Conservation (phyloP, 148 eudicot species). For the Mesembryanthemum crystallinum region DNA sequence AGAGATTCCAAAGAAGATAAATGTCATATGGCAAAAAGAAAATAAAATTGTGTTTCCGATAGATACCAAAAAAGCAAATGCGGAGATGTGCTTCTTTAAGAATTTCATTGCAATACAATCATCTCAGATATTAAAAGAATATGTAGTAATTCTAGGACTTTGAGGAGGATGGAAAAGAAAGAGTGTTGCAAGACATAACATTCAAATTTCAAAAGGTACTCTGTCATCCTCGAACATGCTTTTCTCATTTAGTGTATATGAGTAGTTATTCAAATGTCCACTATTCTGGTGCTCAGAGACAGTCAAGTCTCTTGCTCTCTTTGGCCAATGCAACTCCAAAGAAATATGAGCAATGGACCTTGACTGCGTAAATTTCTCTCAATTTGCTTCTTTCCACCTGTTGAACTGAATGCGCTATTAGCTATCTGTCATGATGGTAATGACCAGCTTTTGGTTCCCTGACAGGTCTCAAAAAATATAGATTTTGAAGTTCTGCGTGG, state of each 20-base stretch:
- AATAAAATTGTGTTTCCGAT: background rate
- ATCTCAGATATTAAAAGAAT: no score
- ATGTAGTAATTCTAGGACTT: no score
- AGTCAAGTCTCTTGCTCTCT: background rate
- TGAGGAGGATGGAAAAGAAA: no score
- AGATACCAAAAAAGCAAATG: no score
- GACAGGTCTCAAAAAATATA: constrained; percentile 52
- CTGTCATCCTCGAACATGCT: background rate
- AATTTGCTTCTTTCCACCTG: background rate
- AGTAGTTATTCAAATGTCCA: background rate
- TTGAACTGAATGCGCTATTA: background rate
- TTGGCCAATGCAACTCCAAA: background rate
- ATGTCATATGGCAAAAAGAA: background rate
- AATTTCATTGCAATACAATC: no score
- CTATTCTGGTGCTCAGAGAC: background rate
- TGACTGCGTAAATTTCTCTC: background rate
- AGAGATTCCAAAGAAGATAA: background rate
- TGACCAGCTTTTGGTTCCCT: constrained; percentile 23
- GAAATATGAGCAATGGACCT: background rate
- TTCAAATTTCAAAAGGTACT: no score
- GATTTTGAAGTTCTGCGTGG: constrained; percentile 86
- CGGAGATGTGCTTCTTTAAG: no score
- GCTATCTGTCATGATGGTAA: background rate
- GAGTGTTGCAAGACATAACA: no score
- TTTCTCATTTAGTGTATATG: background rate